These are phyloP conservation scores for Hortiboletus rubellus DNA, from an alignment of 1,284 basidiomycete genomes.

Conservation along the genomic window DNA sequence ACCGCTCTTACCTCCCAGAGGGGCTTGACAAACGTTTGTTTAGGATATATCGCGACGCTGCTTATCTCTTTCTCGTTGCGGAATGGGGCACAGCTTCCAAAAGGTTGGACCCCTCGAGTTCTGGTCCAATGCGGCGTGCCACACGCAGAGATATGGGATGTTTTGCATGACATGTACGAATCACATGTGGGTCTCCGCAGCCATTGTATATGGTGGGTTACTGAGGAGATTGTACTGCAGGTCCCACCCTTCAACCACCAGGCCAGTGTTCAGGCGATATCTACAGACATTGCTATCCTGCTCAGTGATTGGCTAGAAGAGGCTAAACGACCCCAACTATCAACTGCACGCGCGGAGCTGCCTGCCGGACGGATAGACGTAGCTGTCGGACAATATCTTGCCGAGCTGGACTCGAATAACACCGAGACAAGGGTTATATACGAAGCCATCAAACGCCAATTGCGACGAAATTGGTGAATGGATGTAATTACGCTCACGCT, in stretches of 20 bases:
- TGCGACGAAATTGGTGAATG: slow-evolving; percentile 62
- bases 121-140: slow-evolving; percentile 78
- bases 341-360: slow-evolving; percentile 57
- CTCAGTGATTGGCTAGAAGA: slow-evolving; percentile 77
- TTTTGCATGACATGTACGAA: slow-evolving; percentile 85
- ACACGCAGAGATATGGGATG: slow-evolving; percentile 78
- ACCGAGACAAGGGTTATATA: slow-evolving; percentile 61
- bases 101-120: slow-evolving; percentile 80
- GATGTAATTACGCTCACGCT: slow-evolving; percentile 1
- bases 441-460: slow-evolving; percentile 65
- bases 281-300: slow-evolving; percentile 74
- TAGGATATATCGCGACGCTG: slow-evolving; percentile 69
- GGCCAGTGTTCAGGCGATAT: slow-evolving; percentile 72
- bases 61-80: slow-evolving; percentile 70
- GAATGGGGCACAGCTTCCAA: slow-evolving; percentile 57
- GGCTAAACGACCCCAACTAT: slow-evolving; percentile 63
- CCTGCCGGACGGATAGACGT: slow-evolving; percentile 73
- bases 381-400: slow-evolving; percentile 68
- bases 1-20: background rate
- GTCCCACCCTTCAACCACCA: slow-evolving; percentile 83
- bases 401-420: slow-evolving; percentile 60
- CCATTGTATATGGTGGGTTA: background rate
- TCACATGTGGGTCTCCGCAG: slow-evolving; percentile 61
- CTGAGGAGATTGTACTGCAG: slow-evolving; percentile 38
- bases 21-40: slow-evolving; percentile 3